Evolutionary conservation across 2,329 filamentous ascomycete genomes (phyloP).

Genomic region (Aspergillus sergii): DNA sequence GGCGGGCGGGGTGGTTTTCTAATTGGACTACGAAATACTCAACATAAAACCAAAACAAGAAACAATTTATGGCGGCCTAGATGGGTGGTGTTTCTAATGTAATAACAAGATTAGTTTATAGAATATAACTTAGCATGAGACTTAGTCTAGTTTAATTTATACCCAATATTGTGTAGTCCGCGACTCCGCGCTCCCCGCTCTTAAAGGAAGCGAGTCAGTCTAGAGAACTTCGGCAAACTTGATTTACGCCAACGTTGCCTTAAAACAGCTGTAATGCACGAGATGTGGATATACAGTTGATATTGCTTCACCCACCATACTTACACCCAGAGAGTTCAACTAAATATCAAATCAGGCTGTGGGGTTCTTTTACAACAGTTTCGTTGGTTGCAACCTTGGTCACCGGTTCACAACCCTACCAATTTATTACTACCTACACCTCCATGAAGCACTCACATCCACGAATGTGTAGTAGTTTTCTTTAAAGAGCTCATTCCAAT

Average conservation of each 20-base stretch:
- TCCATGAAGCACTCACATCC: background rate
- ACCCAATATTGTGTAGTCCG: background rate
- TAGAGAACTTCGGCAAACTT: background rate
- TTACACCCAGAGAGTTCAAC: background rate
- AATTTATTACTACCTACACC: background rate
- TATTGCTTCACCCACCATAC: background rate
- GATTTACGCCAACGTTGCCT: background rate
- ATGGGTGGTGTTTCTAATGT: background rate
- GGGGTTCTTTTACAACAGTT: background rate
- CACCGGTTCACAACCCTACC: background rate
- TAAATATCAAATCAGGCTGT: background rate
- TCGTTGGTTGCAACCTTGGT: background rate
- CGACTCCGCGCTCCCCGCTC: background rate
- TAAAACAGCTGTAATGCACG: background rate
- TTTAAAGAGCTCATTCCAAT: background rate
- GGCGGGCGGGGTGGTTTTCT: background rate
- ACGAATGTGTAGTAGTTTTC: background rate
- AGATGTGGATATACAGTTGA: background rate
- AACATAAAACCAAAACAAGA: background rate
- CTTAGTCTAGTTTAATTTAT: background rate
- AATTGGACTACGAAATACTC: background rate
- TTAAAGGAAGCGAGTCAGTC: background rate
- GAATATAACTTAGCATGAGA: background rate
- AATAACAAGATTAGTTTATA: background rate
- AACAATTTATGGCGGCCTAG: background rate